Conservation (phyloP, 2,329 filamentous ascomycete species). For the Grosmannia serpens region DNA sequence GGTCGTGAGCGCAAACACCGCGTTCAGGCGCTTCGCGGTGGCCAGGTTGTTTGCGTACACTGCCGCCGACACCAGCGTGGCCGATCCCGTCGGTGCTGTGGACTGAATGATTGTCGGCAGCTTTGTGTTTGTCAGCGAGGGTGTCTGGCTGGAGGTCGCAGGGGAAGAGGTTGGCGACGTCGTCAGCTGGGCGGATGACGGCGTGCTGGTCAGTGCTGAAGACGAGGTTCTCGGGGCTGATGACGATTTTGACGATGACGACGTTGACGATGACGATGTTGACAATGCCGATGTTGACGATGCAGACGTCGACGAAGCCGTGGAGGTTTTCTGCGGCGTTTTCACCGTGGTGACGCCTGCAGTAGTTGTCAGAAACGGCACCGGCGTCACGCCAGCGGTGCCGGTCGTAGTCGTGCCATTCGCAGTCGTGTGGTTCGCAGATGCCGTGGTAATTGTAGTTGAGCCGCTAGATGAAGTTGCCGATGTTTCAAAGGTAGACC, state of each 20-base stretch:
- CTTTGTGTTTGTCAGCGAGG: constrained; percentile 17
- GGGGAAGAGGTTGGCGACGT: neutral
- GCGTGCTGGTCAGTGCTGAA: neutral
- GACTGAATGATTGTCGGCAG: constrained; percentile 32
- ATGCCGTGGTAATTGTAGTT: neutral
- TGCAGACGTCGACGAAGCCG: neutral
- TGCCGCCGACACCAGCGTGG: constrained; percentile 26
- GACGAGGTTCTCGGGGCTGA: neutral
- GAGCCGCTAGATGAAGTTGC: neutral
- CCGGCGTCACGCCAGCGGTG: neutral
- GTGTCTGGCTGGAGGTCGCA: constrained; percentile 23
- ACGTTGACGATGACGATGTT: neutral
- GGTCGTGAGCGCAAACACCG: constrained; percentile 31
- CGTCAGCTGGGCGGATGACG: constrained; percentile 20
- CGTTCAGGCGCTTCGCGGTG: constrained; percentile 33
- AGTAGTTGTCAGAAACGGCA: neutral
- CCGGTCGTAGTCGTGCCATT: neutral
- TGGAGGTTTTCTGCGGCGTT: neutral
- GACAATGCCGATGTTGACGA: neutral
- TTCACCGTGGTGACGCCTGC: neutral
- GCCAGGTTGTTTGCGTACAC: constrained; percentile 34
- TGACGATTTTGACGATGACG: neutral
- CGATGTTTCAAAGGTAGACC: neutral
- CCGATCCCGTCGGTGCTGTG: constrained; percentile 19
- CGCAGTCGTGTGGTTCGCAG: neutral